A percentile compares a stretch with the other conserved stretches of the same genome.
Conservation (phyloP, 805 yeast species). For the Lipomyces yamanashiensis region DNA sequence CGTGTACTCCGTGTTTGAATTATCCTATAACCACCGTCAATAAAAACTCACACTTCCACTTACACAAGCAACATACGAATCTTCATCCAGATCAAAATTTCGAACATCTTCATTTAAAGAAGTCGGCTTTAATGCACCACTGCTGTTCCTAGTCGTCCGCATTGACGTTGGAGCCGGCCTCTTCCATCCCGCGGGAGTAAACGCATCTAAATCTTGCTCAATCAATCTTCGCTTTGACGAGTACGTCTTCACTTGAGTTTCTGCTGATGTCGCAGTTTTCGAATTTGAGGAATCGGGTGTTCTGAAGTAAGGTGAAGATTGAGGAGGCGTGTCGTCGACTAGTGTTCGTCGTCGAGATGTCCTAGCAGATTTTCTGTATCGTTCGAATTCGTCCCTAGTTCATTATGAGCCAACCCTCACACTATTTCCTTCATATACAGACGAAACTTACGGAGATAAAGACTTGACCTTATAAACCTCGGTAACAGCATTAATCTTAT, state of each 20-base stretch:
- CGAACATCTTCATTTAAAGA: background rate
- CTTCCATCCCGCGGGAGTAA: slow-evolving; percentile 10
- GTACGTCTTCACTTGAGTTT: background rate
- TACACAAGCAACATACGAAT: background rate
- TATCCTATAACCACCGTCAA: background rate
- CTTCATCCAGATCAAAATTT: slow-evolving; percentile 14
- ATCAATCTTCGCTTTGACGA: slow-evolving; percentile 3
- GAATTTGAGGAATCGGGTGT: background rate
- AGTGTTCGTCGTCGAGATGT: background rate
- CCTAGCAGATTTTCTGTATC: background rate
- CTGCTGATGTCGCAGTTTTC: background rate
- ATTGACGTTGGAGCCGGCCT: background rate
- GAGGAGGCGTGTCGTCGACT: background rate
- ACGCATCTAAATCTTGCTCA: slow-evolving; percentile 6
- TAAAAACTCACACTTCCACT: background rate
- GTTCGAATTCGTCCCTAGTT: slow-evolving; percentile 11
- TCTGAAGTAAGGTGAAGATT: slow-evolving; percentile 11
- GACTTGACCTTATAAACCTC: slow-evolving; percentile 6
- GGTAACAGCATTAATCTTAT: slow-evolving; percentile 1
- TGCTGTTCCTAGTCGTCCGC: slow-evolving; percentile 1
- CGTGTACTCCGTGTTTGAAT: slow-evolving; percentile 12
- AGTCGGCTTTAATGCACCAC: background rate
- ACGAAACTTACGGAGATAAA: slow-evolving; percentile 3
- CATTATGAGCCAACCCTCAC: background rate
- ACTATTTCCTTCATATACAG: background rate